Percentiles rank a stretch among this genome's conserved stretches.
phyloP scores from a whole-genome alignment of 148 eudicot genomes.

The Vaccinium corymbosum region DNA sequence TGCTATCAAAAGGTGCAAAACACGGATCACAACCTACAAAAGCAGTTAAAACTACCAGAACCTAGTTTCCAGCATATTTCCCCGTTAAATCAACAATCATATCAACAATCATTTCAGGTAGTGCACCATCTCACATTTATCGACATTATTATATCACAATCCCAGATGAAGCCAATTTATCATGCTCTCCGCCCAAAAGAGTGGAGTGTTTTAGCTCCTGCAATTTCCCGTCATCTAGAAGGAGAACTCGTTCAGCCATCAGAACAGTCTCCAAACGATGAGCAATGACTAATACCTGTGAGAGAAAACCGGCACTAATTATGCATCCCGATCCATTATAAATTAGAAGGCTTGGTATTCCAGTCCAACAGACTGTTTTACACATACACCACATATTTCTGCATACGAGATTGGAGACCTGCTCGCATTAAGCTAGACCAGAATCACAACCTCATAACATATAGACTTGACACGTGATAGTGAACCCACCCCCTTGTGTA shows the following conservation, averaged over 20 bases:
- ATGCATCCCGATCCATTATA: background rate
- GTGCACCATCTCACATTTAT: background rate
- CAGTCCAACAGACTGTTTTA: constrained; percentile 10
- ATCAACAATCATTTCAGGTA: background rate
- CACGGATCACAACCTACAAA: background rate
- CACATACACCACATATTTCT: background rate
- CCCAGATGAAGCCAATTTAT: constrained; percentile 41
- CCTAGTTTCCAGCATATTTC: background rate
- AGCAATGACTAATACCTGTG: constrained; percentile 84
- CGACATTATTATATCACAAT: constrained; percentile 33
- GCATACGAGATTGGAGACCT: background rate
- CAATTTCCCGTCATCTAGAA: constrained; percentile 60
- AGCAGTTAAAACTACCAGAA: background rate
- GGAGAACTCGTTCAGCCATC: constrained; percentile 78
- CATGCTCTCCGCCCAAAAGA: constrained; percentile 37
- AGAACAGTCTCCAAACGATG: constrained; percentile 87
- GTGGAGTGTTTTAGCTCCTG: constrained; percentile 64
- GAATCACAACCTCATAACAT: background rate
- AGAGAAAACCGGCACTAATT: background rate
- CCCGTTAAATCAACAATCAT: background rate
- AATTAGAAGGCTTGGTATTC: background rate
- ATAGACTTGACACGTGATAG: background rate
- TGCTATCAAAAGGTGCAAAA: background rate
- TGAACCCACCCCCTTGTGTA: background rate
- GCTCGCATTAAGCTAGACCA: background rate